Percentiles rank a stretch among this genome's conserved stretches.
These are phyloP conservation scores for Zopfia rhizophila DNA, from an alignment of 2,329 filamentous ascomycete genomes.

Conservation along the genomic window DNA sequence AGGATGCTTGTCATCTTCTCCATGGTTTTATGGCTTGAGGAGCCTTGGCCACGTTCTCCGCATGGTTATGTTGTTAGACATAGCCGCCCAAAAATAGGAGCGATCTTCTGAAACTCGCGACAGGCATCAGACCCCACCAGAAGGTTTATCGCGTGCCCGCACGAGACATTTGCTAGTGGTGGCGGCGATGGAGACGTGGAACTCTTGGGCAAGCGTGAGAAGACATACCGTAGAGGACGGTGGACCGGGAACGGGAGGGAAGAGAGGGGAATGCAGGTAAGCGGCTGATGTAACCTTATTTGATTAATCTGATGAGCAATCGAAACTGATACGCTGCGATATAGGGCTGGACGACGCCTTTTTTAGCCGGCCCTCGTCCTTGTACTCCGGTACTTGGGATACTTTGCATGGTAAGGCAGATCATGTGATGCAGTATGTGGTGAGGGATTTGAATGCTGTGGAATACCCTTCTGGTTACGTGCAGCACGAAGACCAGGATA, in stretches of 20 bases:
- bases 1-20: too few relatives aligned
- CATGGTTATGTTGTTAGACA: too few relatives aligned
- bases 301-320: slow-evolving; percentile 40
- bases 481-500: slow-evolving; percentile 20
- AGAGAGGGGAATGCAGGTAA: slow-evolving; percentile 32
- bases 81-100: too few relatives aligned
- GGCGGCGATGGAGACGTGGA: too few relatives aligned
- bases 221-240: too few relatives aligned
- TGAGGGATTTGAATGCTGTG: slow-evolving; percentile 24
- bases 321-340: slow-evolving; percentile 33
- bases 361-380: slow-evolving; percentile 35
- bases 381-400: slow-evolving; percentile 38
- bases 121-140: too few relatives aligned
- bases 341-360: slow-evolving; percentile 29
- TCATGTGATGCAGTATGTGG: slow-evolving; percentile 33
- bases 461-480: slow-evolving; percentile 20
- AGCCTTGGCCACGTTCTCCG: too few relatives aligned
- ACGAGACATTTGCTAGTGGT: too few relatives aligned
- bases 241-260: slow-evolving; percentile 16
- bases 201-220: too few relatives aligned
- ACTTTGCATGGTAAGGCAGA: slow-evolving; percentile 24
- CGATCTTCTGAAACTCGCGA: too few relatives aligned
- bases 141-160: too few relatives aligned
- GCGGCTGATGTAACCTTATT: slow-evolving; percentile 45
- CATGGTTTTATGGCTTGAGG: too few relatives aligned